Evolutionary conservation across 2,329 filamentous ascomycete genomes (phyloP), one percentile per base, ranked within the genome.

Genomic region (Sarocladium kiliense): DNA sequence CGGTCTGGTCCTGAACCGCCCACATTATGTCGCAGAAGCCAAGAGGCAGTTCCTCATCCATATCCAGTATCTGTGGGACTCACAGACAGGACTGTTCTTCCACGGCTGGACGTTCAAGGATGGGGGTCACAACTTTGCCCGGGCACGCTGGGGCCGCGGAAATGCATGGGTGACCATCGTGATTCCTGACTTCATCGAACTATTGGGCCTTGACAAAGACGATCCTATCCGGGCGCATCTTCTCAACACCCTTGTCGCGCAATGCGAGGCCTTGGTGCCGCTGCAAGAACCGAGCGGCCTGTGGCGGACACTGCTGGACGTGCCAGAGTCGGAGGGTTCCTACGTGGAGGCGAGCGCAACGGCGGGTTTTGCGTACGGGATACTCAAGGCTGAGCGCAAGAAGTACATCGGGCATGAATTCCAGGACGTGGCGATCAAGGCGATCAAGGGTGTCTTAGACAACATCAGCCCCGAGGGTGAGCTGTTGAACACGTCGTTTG

Each of bases 151-250:
- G 81, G 81, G 78, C 1, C 69, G 81, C 25, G 81, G 81, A 18
- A 89, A 89, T 65, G 79, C 77, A 58, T 93, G 89, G 89, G 66
- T 93, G 47, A 92, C 88, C 0, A 92, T 93, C 58, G 88, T 84
- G n/a, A 88, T 92, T 54, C 88, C 88, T 1, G 89, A 93, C 64
- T 88, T 92, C 61, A 77, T 93, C 55, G 89, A 92, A 66, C 67
- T 93, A 53, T 71, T 92, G 37, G 79, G 86, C 37, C 71, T 91
- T 25, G 71, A 77, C 2, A 67, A 74, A 2, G 81, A 86, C 57
- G 87, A 91, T 61, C 79, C 86, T 0, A 74, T 91, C 25, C 77
- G 84, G 11, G 63, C 73, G 1, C 74, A 84, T 58, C 74, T 89
- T 19, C 68, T 84, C 45, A 78, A 80, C 59, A 87, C 86, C 0